Evolutionary conservation across 176 grass and related monocot genomes (phyloP), one percentile per base, ranked within the genome.

Genomic region (Raddia guianensis): DNA sequence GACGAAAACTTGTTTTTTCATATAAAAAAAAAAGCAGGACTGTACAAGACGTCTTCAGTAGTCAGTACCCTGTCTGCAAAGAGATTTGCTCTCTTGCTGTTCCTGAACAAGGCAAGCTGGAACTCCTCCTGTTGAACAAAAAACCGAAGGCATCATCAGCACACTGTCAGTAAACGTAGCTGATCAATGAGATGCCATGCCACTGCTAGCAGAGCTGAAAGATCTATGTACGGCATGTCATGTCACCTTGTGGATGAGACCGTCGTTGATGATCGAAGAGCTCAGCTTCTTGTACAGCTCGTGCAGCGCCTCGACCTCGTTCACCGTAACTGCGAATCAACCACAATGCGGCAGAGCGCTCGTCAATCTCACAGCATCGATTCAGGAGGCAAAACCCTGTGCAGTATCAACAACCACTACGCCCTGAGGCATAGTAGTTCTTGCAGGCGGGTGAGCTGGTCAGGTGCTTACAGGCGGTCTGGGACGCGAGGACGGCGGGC

Each of bases 201-300:
- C 27, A 27, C 27, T 27, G 48, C 47, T 14, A 12, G 5, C 47
- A 20, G 15, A 50, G 10, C 5, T 48, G 19, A 49, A 49, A 55
- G 19, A 13, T 5, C 20, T 18, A 5, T 20, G 2, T 44, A 27
- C 27, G 27, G 27, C 27, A 27, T 27, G 27, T 27, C 27, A 27
- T 27, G 27, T 27, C 8, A 91, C 93, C 93, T 93, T 97, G 90
- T 97, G 90, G 59, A 97, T 93, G 70, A 97, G 88, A 0, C 88
- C 91, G 72, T 96, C 93, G n/a, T 96, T 90, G 75, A 88, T 10
- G 66, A 96, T 93, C 73, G 87, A 96, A 59, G 33, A 86, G 83
- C 93, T 93, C 76, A 96, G 63, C 78, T 85, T 93, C 73, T 75
- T 92, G 68, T 88, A 96, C 9, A 96, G 78, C 80, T 96, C 90